phyloP scores from a whole-genome alignment of 352 stramenopile genomes.

The Phytophthora podocarpi region DNA sequence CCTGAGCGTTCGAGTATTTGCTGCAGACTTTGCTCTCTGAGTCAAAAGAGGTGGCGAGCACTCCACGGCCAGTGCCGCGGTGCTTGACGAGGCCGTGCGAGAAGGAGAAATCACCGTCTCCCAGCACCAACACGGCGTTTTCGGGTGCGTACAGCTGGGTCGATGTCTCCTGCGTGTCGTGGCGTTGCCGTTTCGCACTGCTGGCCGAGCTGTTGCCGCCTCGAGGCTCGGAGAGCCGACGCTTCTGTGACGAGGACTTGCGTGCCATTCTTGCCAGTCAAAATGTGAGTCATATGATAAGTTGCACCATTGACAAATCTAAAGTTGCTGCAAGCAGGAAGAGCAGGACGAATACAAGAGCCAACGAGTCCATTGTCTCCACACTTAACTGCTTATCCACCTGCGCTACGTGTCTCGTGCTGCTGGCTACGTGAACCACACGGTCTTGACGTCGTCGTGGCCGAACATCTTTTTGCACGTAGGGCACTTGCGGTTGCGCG shows the following conservation, averaged over 20 bases:
- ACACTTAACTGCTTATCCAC: constrained; percentile 15
- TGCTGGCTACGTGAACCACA: constrained; percentile 79
- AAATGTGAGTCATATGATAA: constrained; percentile 4
- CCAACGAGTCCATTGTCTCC: constrained; percentile 4
- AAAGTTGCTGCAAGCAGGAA: constrained; percentile 14
- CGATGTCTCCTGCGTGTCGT: not conserved
- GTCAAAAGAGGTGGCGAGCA: constrained; percentile 85
- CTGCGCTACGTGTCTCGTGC: not conserved
- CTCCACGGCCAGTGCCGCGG: constrained; percentile 51
- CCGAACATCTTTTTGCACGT: constrained; percentile 93
- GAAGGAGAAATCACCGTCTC: constrained; percentile 89
- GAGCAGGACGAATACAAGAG: not conserved
- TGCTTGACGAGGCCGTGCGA: constrained; percentile 70
- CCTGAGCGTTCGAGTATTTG: constrained; percentile 82
- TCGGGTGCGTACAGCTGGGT: constrained; percentile 54
- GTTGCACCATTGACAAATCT: not conserved
- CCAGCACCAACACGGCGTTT: constrained; percentile 75
- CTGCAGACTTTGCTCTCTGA: constrained; percentile 59
- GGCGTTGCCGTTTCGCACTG: constrained; percentile 39
- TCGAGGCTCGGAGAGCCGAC: constrained; percentile 1
- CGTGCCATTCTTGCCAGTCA: constrained; percentile 41
- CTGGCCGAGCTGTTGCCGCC: not conserved
- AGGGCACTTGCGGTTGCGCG: constrained; percentile 88
- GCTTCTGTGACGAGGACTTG: constrained; percentile 24
- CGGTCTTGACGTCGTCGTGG: constrained; percentile 86